These are phyloP conservation scores for Aristolochia fimbriata DNA, from an alignment of 164 flowering plant genomes.

Conservation along the genomic window DNA sequence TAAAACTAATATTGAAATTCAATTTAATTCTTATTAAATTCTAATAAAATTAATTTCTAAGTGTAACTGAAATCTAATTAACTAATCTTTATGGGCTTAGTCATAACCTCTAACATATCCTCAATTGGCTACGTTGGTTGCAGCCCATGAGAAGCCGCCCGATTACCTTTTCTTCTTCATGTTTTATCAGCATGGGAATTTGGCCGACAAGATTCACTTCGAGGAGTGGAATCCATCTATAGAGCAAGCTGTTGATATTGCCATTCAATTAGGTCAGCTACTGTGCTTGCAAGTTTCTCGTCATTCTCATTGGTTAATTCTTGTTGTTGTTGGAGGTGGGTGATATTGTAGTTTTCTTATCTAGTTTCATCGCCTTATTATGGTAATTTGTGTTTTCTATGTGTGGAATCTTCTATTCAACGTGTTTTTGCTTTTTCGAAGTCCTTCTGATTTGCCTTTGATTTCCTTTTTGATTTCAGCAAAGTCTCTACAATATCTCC, in stretches of 20 bases:
- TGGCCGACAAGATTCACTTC: conserved; percentile 55
- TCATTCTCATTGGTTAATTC: background rate
- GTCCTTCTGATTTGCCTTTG: background rate
- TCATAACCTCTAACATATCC: no score
- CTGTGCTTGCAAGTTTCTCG: background rate
- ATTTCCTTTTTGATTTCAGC: conserved; percentile 32
- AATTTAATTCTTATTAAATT: no score
- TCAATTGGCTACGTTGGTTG: conserved; percentile 60
- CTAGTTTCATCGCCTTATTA: no score
- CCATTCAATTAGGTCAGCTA: conserved; percentile 44
- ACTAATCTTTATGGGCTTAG: no score
- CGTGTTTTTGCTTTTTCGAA: no score
- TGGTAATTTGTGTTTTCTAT: no score
- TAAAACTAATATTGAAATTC: no score
- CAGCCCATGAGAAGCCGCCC: conserved; percentile 89
- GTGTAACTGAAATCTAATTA: no score
- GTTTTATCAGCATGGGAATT: conserved; percentile 47
- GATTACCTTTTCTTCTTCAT: conserved; percentile 80
- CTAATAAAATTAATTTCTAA: no score
- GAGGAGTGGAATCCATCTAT: conserved; percentile 71
- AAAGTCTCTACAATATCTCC: conserved; percentile 75
- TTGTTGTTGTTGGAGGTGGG: background rate
- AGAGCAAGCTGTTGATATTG: conserved; percentile 36
- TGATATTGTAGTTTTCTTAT: no score
- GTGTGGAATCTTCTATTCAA: no score